Evolutionary conservation across 148 eudicot genomes (phyloP).

Genomic region (Hydrangea macrophylla): DNA sequence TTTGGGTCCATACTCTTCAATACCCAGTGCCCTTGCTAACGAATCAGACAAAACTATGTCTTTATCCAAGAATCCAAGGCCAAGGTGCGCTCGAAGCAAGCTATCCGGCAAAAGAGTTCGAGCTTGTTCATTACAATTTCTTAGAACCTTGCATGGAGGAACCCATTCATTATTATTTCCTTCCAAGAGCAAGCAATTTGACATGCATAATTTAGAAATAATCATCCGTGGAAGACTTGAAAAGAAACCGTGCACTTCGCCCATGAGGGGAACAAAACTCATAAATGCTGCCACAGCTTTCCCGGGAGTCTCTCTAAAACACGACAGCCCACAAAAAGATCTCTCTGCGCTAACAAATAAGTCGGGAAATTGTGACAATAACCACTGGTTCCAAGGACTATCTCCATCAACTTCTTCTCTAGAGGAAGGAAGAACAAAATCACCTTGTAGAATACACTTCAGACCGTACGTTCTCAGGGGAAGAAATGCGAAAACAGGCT

Average conservation of each 20-base stretch:
- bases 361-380: slow-evolving; percentile 77
- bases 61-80: slow-evolving; percentile 67
- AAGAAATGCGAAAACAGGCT: slow-evolving; percentile 96
- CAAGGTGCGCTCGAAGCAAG: slow-evolving; percentile 67
- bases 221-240: slow-evolving; percentile 80
- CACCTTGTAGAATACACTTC: slow-evolving; percentile 93
- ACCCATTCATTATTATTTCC: slow-evolving; percentile 66
- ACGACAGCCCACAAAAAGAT: slow-evolving; percentile 67
- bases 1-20: slow-evolving; percentile 82
- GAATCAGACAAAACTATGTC: slow-evolving; percentile 64
- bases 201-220: slow-evolving; percentile 71
- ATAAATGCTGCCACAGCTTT: slow-evolving; percentile 74
- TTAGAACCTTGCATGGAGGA: slow-evolving; percentile 83
- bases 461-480: slow-evolving; percentile 93
- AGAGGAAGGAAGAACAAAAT: slow-evolving; percentile 97
- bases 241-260: slow-evolving; percentile 96
- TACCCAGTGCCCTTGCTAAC: slow-evolving; percentile 74
- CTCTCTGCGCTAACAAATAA: slow-evolving; percentile 77
- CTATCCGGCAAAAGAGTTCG: slow-evolving; percentile 60
- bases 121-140: slow-evolving; percentile 73
- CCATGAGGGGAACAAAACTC: slow-evolving; percentile 89
- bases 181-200: slow-evolving; percentile 81
- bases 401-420: slow-evolving; percentile 98
- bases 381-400: slow-evolving; percentile 98
- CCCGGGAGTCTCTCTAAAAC: slow-evolving; percentile 60